Percentiles rank a stretch among this genome's conserved stretches.
These are phyloP conservation scores for Fusarium nelsonii DNA, from an alignment of 2,329 filamentous ascomycete genomes.

Conservation along the genomic window DNA sequence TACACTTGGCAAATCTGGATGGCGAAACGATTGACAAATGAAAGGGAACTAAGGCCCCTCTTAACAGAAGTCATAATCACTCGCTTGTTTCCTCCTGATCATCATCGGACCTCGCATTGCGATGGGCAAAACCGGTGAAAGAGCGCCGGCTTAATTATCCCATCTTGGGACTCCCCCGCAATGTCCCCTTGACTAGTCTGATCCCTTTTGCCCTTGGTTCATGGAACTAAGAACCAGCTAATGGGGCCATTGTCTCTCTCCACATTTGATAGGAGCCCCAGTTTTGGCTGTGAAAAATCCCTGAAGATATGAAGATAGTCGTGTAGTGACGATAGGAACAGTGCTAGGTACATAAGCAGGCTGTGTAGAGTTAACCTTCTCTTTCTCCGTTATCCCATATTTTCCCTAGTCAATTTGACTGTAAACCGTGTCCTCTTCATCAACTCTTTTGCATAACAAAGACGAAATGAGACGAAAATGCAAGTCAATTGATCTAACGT, in stretches of 20 bases:
- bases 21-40: neutral
- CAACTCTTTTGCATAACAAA: neutral
- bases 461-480: neutral
- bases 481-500: neutral
- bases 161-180: slow-evolving; percentile 18
- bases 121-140: slow-evolving; percentile 27
- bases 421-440: too few relatives aligned
- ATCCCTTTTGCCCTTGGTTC: neutral
- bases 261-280: slow-evolving; percentile 14
- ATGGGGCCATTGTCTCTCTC: slow-evolving; percentile 2
- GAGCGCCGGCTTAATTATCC: slow-evolving; percentile 5
- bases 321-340: neutral
- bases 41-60: slow-evolving; percentile 1
- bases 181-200: neutral
- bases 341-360: neutral
- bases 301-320: neutral
- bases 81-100: neutral
- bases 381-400: neutral
- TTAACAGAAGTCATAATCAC: slow-evolving; percentile 9
- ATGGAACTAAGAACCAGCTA: slow-evolving; percentile 3
- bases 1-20: neutral
- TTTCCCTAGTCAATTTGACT: neutral
- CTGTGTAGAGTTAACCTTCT: too few relatives aligned
- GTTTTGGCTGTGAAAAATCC: neutral
- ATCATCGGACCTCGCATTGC: neutral